Percentiles rank a stretch among this genome's conserved stretches.
phyloP scores from a whole-genome alignment of 2,329 filamentous ascomycete species.

The Trichoderma citrinoviride region DNA sequence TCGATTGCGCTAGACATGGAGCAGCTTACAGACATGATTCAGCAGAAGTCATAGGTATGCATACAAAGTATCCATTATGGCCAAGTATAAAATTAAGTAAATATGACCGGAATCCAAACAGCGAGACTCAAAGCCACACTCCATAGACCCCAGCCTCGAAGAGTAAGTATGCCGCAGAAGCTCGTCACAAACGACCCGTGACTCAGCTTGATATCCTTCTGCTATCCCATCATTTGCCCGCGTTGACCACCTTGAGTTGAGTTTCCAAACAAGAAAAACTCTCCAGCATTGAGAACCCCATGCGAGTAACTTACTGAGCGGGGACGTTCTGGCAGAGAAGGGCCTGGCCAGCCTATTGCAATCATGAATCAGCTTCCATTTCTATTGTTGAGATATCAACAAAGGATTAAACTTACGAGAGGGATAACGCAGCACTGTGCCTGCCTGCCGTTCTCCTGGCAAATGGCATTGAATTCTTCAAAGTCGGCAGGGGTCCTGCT shows the following conservation, averaged over 20 bases:
- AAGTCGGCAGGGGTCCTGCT: neutral
- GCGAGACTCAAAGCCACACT: neutral
- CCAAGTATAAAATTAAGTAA: neutral
- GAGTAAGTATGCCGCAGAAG: neutral
- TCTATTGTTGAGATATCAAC: no score
- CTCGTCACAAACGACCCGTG: neutral
- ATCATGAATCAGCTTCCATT: neutral
- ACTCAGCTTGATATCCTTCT: neutral
- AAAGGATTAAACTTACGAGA: neutral
- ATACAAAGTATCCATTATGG: neutral
- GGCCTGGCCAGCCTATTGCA: constrained; percentile 15
- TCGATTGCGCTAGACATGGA: no score
- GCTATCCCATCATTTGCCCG: neutral
- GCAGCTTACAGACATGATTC: no score
- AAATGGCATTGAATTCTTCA: neutral
- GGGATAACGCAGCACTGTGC: constrained; percentile 17
- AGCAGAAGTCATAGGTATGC: neutral
- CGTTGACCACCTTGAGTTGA: neutral
- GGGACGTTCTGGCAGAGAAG: constrained; percentile 6
- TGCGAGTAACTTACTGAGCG: neutral
- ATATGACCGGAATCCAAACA: neutral
- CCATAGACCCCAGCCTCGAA: neutral
- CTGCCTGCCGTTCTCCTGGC: neutral
- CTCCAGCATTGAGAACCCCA: neutral
- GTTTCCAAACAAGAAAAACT: neutral